Evolutionary conservation across 139 green algal genomes (phyloP), one percentile per base, ranked within the genome.

Genomic region (Chlamydomonas urium): DNA sequence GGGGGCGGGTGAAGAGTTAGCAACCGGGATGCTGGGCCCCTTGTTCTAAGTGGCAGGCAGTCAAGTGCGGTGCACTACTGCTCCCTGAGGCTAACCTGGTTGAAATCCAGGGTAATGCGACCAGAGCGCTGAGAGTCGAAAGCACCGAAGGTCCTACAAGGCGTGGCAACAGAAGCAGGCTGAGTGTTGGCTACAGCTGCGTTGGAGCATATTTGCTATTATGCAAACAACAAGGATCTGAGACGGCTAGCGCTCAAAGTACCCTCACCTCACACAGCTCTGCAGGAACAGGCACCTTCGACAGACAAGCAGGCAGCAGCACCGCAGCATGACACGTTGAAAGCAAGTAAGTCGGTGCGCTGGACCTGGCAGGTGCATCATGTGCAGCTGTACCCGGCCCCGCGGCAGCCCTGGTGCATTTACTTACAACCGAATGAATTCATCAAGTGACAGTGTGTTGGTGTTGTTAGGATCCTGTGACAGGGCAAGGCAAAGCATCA

Each of bases 241-340:
- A 24, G 42, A 14, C 10, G 42, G 10, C 14, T 50, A 50, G 14
- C 14, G 14, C 42, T 24, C 42, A 50, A 50, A 50, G 42, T 14
- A 26, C n/a, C 24, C 53, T 63, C 53, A 63, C 53, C 53, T 31
- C 26, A 65, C 68, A 21, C 77, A 77, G 47, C 53, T 78, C 31
- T 81, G 77, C 38, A 86, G 69, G 56, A 89, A 86, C 3, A 89
- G 53, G 19, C 65, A 82, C 62, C 68, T 74, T 34, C 21, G 38
- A 56, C 45, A 56, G 45, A 26, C 21, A 21, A 56, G 45, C 45
- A 56, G 17, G 17, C 45, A 56, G 21, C 17, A 56, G 17, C 17
- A 56, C 45, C 17, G 45, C 17, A 26, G 21, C 45, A 26, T 21
- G 17, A 21, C 21, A 17, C 21, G 45, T 21, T 26, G 45, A 21